phyloP scores from a whole-genome alignment of 2,329 filamentous ascomycete species.

The Cordyceps tenuipes region DNA sequence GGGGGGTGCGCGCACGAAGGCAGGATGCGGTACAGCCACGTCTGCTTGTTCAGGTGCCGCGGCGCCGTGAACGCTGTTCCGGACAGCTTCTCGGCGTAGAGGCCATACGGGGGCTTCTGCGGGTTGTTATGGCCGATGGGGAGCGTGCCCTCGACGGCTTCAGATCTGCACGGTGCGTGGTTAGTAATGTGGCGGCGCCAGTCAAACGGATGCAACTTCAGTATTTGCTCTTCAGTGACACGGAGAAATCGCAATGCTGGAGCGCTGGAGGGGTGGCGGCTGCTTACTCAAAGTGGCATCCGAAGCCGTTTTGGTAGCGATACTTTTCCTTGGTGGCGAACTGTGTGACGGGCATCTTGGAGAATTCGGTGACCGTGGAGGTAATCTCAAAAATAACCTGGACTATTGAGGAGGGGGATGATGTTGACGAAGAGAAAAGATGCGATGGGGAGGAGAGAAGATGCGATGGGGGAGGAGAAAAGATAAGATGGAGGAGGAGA shows the following conservation, averaged over 20 bases:
- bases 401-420: background rate
- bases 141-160: conserved; percentile 66
- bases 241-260: background rate
- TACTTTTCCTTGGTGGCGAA: conserved; percentile 51
- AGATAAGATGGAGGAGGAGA: too few species aligned
- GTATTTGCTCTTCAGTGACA: background rate
- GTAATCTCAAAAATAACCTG: background rate
- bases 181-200: background rate
- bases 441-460: too few species aligned
- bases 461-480: background rate
- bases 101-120: conserved; percentile 67
- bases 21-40: conserved; percentile 64
- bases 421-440: too few species aligned
- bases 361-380: background rate
- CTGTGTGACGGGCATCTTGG: conserved; percentile 40
- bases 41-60: conserved; percentile 59
- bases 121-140: conserved; percentile 73
- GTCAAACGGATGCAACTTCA: background rate
- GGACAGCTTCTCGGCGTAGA: conserved; percentile 75
- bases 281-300: conserved; percentile 65
- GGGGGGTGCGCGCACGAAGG: conserved; percentile 54
- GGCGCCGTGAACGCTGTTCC: conserved; percentile 66
- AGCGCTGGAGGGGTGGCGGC: background rate
- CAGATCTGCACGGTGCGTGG: conserved; percentile 45
- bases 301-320: conserved; percentile 71